Percentiles rank a stretch among this genome's conserved stretches.
phyloP scores from a whole-genome alignment of 371 early-diverging fungal genomes.

The Mucor mucedo region DNA sequence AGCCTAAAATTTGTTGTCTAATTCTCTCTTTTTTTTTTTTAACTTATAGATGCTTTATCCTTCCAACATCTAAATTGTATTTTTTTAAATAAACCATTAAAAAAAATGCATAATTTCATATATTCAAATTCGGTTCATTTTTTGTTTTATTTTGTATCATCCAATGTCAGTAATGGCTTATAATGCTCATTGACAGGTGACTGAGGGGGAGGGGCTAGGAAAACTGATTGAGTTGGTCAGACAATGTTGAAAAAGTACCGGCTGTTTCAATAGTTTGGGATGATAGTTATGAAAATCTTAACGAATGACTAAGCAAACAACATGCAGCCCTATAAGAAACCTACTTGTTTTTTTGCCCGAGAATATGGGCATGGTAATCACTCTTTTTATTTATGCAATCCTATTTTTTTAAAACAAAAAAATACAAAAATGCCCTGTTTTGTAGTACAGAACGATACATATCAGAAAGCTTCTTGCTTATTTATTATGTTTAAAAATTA shows the following conservation, averaged over 20 bases:
- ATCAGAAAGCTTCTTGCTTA: no score
- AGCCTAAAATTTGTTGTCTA: background rate
- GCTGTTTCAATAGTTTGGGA: no score
- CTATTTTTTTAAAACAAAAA: background rate
- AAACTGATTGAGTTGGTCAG: background rate
- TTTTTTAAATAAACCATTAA: conserved; percentile 7
- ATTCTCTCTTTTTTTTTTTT: background rate
- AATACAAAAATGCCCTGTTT: background rate
- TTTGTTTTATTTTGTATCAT: background rate
- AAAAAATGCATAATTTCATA: conserved; percentile 7
- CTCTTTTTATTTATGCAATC: no score
- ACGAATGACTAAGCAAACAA: no score
- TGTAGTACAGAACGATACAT: no score
- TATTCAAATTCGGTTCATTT: background rate
- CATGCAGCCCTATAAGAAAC: no score
- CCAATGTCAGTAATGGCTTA: background rate
- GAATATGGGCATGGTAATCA: no score
- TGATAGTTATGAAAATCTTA: no score
- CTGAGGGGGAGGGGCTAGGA: no score
- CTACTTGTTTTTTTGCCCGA: no score
- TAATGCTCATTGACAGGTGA: no score
- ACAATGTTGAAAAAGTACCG: no score
- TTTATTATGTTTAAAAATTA: background rate
- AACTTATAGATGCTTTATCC: conserved; percentile 87
- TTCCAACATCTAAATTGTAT: conserved; percentile 77